These are phyloP conservation scores for Hemileccinum impolitum DNA, from an alignment of 768 basidiomycete genomes.

Conservation along the genomic window DNA sequence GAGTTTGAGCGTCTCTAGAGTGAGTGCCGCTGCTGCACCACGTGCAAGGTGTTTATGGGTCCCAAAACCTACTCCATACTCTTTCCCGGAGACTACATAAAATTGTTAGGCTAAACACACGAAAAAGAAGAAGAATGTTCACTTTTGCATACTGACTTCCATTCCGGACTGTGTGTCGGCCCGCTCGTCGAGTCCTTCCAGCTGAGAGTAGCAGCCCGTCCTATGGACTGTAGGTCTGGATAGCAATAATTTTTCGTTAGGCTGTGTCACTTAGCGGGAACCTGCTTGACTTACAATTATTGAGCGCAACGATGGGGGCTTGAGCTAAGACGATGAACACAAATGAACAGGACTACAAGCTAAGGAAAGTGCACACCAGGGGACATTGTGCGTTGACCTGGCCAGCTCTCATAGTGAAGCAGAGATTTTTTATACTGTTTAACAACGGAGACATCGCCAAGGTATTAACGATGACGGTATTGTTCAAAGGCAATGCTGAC, in stretches of 20 bases:
- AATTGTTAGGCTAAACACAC: slow-evolving; percentile 11
- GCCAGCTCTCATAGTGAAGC: slow-evolving; percentile 12
- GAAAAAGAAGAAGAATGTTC: slow-evolving; percentile 13
- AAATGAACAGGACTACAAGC: neutral
- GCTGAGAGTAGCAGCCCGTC: slow-evolving; percentile 42
- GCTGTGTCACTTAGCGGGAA: neutral
- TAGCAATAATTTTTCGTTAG: neutral
- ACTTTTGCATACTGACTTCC: slow-evolving; percentile 65
- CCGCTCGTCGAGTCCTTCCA: slow-evolving; percentile 52
- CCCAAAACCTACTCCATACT: slow-evolving; percentile 48
- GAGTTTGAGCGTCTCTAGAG: slow-evolving; percentile 37
- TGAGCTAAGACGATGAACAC: slow-evolving; percentile 20
- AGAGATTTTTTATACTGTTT: slow-evolving; percentile 26
- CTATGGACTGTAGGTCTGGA: slow-evolving; percentile 53
- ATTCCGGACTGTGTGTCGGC: slow-evolving; percentile 42
- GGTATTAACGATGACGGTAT: slow-evolving; percentile 24
- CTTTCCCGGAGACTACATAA: slow-evolving; percentile 47
- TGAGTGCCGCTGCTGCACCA: slow-evolving; percentile 32
- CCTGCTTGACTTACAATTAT: slow-evolving; percentile 37
- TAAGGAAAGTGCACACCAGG: slow-evolving; percentile 8
- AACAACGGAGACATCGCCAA: slow-evolving; percentile 17
- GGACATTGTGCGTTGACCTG: slow-evolving; percentile 24
- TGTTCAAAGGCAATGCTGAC: slow-evolving; percentile 27
- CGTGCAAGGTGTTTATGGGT: slow-evolving; percentile 51
- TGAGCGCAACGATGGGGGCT: slow-evolving; percentile 34